A percentile compares a stretch with the other conserved stretches of the same genome.
Evolutionary conservation across 805 yeast species (phyloP).

Genomic region (Cyberlindnera nakhonratchasimensis): DNA sequence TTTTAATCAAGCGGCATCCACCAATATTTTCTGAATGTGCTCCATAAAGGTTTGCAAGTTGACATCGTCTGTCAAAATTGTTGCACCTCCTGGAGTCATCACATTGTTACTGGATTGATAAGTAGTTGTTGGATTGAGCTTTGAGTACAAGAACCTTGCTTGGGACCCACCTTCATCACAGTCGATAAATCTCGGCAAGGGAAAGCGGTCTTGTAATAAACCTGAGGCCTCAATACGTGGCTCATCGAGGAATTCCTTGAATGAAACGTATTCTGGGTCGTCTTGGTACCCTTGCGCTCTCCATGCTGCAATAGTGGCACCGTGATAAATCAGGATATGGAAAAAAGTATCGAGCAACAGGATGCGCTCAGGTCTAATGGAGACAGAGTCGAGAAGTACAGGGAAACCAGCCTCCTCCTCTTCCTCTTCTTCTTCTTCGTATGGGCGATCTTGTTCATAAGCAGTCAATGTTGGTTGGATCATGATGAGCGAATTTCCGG

Average conservation of each 20-base stretch:
- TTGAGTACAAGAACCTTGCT: conserved; percentile 93
- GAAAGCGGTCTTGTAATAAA: conserved; percentile 88
- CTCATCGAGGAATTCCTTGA: conserved; percentile 79
- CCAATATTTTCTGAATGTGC: conserved; percentile 90
- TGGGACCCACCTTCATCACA: conserved; percentile 99
- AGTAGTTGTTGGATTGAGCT: conserved; percentile 90
- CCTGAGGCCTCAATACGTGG: conserved; percentile 93
- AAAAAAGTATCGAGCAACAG: conserved; percentile 91
- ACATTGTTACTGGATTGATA: conserved; percentile 40
- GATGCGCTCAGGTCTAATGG: conserved; percentile 84
- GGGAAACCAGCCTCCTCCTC: conserved; percentile 37
- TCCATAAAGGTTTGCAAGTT: conserved; percentile 92
- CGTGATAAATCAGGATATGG: conserved; percentile 94
- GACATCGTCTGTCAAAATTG: conserved; percentile 95
- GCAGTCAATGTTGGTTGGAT: conserved; percentile 95
- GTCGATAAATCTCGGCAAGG: conserved; percentile 94
- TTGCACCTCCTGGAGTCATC: conserved; percentile 54
- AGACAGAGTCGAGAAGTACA: conserved; percentile 88
- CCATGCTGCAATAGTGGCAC: conserved; percentile 94
- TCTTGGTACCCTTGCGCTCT: conserved; percentile 93
- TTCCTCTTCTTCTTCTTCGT: conserved; percentile 53
- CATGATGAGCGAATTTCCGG: conserved; percentile 90
- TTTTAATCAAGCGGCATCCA: conserved; percentile 30
- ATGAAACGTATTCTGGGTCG: conserved; percentile 83
- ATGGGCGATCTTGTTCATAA: conserved; percentile 62